Conservation (phyloP, 352 stramenopile genomes). For the Paralagenidium karlingii region DNA sequence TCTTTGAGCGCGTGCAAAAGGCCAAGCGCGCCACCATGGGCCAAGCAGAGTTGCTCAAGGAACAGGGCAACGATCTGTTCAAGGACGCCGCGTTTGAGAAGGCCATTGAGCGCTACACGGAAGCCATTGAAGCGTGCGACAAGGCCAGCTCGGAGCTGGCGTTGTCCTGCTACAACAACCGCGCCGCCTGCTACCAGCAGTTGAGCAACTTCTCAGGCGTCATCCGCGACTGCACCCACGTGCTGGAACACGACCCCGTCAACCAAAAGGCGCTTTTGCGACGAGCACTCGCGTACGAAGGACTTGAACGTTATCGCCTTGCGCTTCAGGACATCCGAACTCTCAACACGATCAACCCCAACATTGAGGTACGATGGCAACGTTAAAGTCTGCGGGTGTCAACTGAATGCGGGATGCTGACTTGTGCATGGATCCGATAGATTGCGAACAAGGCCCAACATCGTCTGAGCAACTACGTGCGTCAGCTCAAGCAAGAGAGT, state of each 20-base stretch:
- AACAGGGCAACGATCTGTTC: conserved; percentile 89
- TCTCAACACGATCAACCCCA: conserved; percentile 79
- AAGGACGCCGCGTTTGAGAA: conserved; percentile 85
- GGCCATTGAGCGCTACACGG: conserved; percentile 87
- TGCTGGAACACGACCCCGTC: conserved; percentile 88
- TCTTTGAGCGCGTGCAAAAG: conserved; percentile 48
- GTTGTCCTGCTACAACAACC: conserved; percentile 92
- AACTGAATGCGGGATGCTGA: neutral
- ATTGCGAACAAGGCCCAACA: conserved; percentile 84
- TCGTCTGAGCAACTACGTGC: conserved; percentile 79
- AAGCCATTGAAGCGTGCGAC: conserved; percentile 81
- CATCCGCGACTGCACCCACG: conserved; percentile 90
- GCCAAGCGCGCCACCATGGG: conserved; percentile 59
- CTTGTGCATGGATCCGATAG: conserved; percentile 11
- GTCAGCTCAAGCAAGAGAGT: conserved; percentile 78
- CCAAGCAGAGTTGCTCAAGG: conserved; percentile 85
- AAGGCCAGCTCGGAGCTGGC: conserved; percentile 66
- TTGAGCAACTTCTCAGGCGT: conserved; percentile 94
- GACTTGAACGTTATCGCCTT: conserved; percentile 88
- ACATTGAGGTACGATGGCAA: conserved; percentile 51
- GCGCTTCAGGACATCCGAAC: conserved; percentile 79
- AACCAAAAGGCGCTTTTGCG: conserved; percentile 94
- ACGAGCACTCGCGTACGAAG: conserved; percentile 91
- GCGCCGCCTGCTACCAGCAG: conserved; percentile 94
- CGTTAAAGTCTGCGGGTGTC: neutral